Percentiles rank a stretch among this genome's conserved stretches.
Conservation (phyloP, 2,329 filamentous ascomycete species). For the Neocatenulostroma microsporum region DNA sequence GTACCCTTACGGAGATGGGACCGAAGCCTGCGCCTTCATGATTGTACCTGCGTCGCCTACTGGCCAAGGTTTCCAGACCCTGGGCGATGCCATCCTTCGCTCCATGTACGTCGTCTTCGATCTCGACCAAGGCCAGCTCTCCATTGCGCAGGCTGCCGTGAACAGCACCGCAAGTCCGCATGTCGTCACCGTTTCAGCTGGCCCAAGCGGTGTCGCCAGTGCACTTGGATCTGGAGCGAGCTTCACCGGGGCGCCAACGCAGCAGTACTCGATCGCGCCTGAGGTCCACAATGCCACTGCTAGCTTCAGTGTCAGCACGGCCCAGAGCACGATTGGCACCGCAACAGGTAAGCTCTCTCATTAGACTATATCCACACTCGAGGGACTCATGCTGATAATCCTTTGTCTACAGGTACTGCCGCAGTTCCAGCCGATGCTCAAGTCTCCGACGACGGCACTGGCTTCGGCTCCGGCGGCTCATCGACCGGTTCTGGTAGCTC, state of each 20-base stretch:
- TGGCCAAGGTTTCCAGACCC: conserved; percentile 15
- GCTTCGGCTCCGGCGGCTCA: too few species aligned
- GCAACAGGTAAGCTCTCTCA: too few species aligned
- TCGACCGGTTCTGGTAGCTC: too few species aligned
- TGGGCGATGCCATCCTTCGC: conserved; percentile 27
- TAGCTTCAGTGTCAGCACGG: conserved; percentile 17
- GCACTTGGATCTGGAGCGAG: conserved; percentile 17
- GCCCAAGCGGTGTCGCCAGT: conserved; percentile 21
- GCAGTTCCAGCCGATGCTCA: conserved; percentile 19
- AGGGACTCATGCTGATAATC: too few species aligned
- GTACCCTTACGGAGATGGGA: conserved; percentile 11
- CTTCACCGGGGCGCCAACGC: conserved; percentile 8
- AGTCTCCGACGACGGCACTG: neutral
- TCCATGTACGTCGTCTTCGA: conserved; percentile 31
- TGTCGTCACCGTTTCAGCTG: conserved; percentile 22
- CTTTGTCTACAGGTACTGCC: too few species aligned
- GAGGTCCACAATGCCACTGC: conserved; percentile 14
- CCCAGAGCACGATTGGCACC: conserved; percentile 19
- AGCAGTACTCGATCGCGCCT: conserved; percentile 18
- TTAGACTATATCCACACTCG: too few species aligned
- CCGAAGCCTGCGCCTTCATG: conserved; percentile 22
- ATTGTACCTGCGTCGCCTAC: conserved; percentile 13
- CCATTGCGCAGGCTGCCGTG: conserved; percentile 25
- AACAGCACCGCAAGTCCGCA: conserved; percentile 17
- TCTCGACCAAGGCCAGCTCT: conserved; percentile 29